Evolutionary conservation across 2,329 filamentous ascomycete genomes (phyloP), one percentile per base, ranked within the genome.

Genomic region (Sphaerostilbella broomeana): DNA sequence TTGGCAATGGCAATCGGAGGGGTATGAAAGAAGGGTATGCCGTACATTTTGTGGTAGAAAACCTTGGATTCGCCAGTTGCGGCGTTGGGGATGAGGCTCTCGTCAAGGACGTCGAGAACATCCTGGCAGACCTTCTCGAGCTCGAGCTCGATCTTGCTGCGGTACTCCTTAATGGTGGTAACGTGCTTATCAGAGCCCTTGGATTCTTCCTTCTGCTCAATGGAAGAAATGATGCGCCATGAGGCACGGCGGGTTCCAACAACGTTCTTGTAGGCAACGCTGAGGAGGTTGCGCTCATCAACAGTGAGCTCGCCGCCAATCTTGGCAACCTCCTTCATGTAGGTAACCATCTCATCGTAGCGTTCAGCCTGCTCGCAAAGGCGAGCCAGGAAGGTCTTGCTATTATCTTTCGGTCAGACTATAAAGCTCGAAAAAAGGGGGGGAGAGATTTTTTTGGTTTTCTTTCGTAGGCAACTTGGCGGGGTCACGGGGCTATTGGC

Each of bases 271-370:
- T 98, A 98, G 65, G 90, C 90, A 61, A 97, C 92, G 53, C 87
- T 95, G 53, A 98, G 83, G 51, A 98, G 85, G 75, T 97, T 97
- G 69, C 90, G 87, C 82, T 98, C 92, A 68, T 97, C 90, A 58
- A 97, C 90, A 51, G 81, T 83, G 60, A 90, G 82, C 70, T 89
- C 85, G 59, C 77, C 76, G 55, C 75, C 78, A 56, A 82, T 67
- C 74, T 95, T 94, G 70, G 90, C 90, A 61, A 97, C 90, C 84
- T 95, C 88, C 86, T 97, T 97, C 92, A 97, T 97, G 77, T 90
- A 95, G 64, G 82, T 88, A 59, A 97, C 90, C 90, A 97, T 97
- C 75, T 97, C 92, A 90, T 98, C 90, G 74, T 98, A 98, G 66
- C 90, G 90, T 80, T 97, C 92, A 67, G 92, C 92, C 82, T 98